Evolutionary conservation across 176 grass and related monocot genomes (phyloP).

Genomic region (Oryza meyeriana): DNA sequence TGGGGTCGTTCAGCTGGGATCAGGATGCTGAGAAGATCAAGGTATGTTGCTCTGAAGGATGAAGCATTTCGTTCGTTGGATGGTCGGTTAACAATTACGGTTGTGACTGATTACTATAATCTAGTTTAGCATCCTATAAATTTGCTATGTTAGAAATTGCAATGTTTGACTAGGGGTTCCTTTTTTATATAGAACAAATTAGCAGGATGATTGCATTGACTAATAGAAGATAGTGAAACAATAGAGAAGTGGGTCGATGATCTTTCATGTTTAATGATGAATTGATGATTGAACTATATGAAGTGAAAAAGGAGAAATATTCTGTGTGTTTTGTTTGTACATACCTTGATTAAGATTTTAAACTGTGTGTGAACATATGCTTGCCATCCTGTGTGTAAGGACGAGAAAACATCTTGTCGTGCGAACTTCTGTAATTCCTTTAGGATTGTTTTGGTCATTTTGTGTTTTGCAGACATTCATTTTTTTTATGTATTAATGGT

Average conservation of each 20-base stretch:
- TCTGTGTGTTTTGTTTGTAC: not conserved
- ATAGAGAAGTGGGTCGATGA: not conserved
- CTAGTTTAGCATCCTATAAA: not conserved
- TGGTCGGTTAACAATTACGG: not conserved
- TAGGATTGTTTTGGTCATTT: not conserved
- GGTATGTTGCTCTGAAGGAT: conserved; percentile 29
- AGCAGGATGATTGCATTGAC: not conserved
- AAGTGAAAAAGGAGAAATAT: not conserved
- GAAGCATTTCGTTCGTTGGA: not conserved
- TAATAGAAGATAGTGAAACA: not conserved
- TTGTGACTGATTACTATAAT: not conserved
- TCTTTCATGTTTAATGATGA: not conserved
- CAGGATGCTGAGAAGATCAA: conserved; percentile 87
- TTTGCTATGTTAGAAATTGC: not conserved
- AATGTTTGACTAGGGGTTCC: not conserved
- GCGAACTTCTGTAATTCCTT: not conserved
- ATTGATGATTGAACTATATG: not conserved
- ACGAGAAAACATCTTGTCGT: not conserved
- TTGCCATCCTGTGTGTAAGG: not conserved
- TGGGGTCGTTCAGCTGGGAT: conserved; percentile 93
- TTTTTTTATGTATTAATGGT: not conserved
- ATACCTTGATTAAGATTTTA: not conserved
- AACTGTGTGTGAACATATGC: not conserved
- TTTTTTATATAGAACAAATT: not conserved
- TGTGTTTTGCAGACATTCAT: not conserved